Base-by-base conservation (phyloP, 768 basidiomycete species). In the Chalciporus piperatus region DNA sequence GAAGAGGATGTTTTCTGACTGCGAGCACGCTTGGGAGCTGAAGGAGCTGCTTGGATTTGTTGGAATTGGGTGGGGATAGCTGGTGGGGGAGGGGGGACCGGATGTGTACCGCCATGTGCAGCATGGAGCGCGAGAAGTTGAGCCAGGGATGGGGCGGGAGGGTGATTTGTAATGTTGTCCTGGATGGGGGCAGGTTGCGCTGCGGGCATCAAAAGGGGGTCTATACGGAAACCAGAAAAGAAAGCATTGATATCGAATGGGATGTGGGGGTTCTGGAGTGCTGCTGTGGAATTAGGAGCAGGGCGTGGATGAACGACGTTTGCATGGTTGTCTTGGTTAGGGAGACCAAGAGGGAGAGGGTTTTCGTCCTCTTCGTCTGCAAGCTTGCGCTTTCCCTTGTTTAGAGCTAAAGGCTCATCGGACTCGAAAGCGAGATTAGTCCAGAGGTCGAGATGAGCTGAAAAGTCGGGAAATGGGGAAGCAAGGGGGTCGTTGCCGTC, bases 381-480 rank as follows among this genome's bases (percentile, higher is more conserved):
- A 45, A 68, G 70, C 52, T 62, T 66, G 45, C 70, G 71, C 51
- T 70, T 74, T 23, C 64, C 62, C 38, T 66, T 67, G n/a, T 60
- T 33, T 32, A 57, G 60, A 40, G 76, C 59, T n/a, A 82, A 71
- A 17, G 78, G 75, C 41, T 91, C 90, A 61, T 90, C 88, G 0
- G 81, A 82, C 52, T 90, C 83, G 64, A 93, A 93, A 8, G 83
- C 70, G 50, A 92, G 76, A 68, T 89, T 84, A 13, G 88, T 87
- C 92, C 92, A 93, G 48, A 93, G 74, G 66, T 87, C 85, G 47
- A 90, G 83, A 65, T 89, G 88, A 0, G 88, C 84, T 17, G 77
- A 76, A 48, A 92, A 76, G 70, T 92, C 90, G 11, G 86, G 84
- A 63, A 82, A 88, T 0, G 84, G 73, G 0, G 81, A 74, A 0